Base-by-base conservation (phyloP, 1,284 basidiomycete species). In the Irpex lacteus region DNA sequence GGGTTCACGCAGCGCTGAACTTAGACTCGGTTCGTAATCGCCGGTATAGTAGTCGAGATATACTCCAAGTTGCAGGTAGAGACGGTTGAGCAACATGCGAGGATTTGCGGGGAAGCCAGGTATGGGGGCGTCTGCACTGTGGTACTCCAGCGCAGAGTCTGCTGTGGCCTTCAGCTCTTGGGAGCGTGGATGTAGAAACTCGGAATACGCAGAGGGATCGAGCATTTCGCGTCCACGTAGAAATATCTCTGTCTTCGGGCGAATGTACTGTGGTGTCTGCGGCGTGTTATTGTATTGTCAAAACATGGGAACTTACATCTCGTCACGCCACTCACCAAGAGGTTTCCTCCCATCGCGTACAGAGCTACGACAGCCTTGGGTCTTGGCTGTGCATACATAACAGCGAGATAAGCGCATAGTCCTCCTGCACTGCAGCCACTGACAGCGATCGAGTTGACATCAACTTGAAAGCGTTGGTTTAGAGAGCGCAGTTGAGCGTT, bases 11-110 rank as follows among this genome's bases (percentile, higher is more conserved):
- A 88, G 75, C 2, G 65, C 38, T 0, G 58, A 67, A 65, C 85
- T 88, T 13, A 89, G 70, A 66, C 85, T 85, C 4, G 85, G 82
- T 5, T 77, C 74, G 68, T 87, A 81, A 26, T 73, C 70, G 8
- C 86, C 87, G 0, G 86, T 86, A 67, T 82, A 84, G 68, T 89
- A 89, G 71, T 90, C 88, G 1, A 89, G 71, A 60, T 77, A 85
- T 1, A 71, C 72, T 11, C 87, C 88, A 19, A 84, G 77, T 69
- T 90, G 88, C 18, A 88, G 75, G 64, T 85, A 86, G 7, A 89
- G 74, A 5, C 85, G 78, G 6, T 80, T 74, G 32, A 89, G 75
- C n/a, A 81, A 76, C 85, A 86, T 86, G 37, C 88, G 82, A 6
- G 83, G 83, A 66, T 87, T 87, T 0, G 83, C 80, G 2, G 87